Conservation (phyloP, 75 land plant species). For the Cupressus sempervirens region DNA sequence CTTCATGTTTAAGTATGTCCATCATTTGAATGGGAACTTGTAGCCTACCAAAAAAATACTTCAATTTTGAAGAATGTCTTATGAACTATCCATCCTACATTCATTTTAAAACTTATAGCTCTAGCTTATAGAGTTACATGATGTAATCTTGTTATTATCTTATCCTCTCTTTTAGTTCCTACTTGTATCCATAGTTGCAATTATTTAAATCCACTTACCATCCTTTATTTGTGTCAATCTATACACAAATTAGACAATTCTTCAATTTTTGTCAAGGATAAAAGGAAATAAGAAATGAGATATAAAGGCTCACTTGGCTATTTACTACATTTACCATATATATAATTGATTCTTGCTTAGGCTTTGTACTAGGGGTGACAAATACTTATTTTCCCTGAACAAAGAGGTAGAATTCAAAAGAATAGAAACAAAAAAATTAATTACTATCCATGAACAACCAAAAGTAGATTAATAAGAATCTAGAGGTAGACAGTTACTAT, state of each 20-base stretch:
- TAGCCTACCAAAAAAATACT: conserved; percentile 1
- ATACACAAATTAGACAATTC: not conserved
- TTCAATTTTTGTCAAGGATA: not conserved
- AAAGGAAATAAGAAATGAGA: not conserved
- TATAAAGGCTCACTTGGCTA: conserved; percentile 52
- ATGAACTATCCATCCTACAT: not conserved
- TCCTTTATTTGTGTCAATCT: not conserved
- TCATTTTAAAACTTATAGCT: not conserved
- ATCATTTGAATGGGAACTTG: not conserved
- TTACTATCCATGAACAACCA: not conserved
- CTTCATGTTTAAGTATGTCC: not conserved
- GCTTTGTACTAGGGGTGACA: conserved; percentile 66
- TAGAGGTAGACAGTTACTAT: not conserved
- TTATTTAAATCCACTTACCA: not conserved
- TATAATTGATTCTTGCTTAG: conserved; percentile 47
- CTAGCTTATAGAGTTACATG: not conserved
- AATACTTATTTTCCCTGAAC: conserved; percentile 58
- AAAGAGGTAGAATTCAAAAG: not conserved
- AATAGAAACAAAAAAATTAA: not conserved
- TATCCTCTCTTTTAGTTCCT: not conserved
- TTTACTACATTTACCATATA: conserved; percentile 70
- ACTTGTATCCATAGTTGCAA: not conserved
- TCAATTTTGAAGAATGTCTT: not conserved
- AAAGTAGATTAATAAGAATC: not conserved
- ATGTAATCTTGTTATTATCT: not conserved